Conservation (phyloP, 2,329 filamentous ascomycete genomes). For the Gaeumannomyces tritici region DNA sequence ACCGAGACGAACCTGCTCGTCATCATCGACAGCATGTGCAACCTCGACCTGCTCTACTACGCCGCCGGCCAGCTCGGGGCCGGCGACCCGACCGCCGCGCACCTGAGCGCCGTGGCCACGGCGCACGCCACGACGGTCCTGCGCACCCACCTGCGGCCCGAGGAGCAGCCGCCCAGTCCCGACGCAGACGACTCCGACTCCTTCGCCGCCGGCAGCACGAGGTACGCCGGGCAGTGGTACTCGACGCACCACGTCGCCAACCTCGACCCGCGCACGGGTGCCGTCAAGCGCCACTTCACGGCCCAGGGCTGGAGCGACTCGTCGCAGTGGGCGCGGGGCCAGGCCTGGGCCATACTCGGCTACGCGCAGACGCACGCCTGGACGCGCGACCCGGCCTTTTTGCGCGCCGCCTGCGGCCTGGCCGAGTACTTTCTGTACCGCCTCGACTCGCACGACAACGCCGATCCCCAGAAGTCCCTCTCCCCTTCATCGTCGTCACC, state of each 20-base stretch:
- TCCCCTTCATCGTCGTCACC: conserved; percentile 17
- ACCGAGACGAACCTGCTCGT: conserved; percentile 25
- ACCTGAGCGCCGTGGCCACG: conserved; percentile 19
- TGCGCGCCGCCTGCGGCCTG: conserved; percentile 32
- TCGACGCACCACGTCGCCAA: conserved; percentile 39
- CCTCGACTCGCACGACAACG: conserved; percentile 18
- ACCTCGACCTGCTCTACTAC: conserved; percentile 27
- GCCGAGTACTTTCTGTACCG: conserved; percentile 39
- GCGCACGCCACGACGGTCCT: conserved; percentile 30
- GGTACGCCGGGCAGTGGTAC: conserved; percentile 22
- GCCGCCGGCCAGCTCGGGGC: conserved; percentile 20
- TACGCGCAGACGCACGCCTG: conserved; percentile 39
- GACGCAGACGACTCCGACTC: too few species aligned
- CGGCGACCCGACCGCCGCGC: conserved; percentile 4
- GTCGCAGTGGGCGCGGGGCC: conserved; percentile 41
- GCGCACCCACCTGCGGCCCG: conserved; percentile 27
- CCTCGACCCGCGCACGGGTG: conserved; percentile 31
- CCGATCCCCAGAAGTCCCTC: conserved; percentile 10
- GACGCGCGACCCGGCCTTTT: conserved; percentile 32
- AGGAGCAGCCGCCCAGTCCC: too few species aligned
- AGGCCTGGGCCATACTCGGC: conserved; percentile 41
- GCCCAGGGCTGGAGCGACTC: conserved; percentile 35
- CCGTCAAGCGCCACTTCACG: conserved; percentile 32
- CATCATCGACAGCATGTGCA: conserved; percentile 33
- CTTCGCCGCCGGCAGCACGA: conserved; percentile 27